phyloP scores from a whole-genome alignment of 2,329 filamentous ascomycete species.

The Aspergillus viridinutans region DNA sequence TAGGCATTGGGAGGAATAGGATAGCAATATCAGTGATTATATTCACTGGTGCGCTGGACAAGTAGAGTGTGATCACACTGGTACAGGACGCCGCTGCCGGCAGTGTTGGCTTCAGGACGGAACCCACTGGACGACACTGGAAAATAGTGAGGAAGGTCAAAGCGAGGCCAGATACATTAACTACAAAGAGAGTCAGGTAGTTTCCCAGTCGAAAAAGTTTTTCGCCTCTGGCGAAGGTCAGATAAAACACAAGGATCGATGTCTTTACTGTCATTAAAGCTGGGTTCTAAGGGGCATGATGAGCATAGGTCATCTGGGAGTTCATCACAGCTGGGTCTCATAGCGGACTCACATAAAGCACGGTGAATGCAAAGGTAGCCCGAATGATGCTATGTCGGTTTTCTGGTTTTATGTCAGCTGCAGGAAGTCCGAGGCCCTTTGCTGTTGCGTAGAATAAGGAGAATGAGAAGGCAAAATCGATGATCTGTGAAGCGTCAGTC shows the following conservation, averaged over 20 bases:
- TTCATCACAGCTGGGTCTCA: not conserved
- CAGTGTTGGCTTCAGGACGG: conserved; percentile 55
- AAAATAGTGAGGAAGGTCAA: conserved; percentile 84
- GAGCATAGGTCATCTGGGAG: not conserved
- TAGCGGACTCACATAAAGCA: conserved; percentile 52
- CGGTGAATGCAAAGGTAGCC: conserved; percentile 58
- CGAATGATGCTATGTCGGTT: conserved; percentile 37
- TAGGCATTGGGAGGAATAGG: conserved; percentile 79
- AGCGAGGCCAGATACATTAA: conserved; percentile 72
- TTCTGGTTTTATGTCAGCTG: conserved; percentile 31
- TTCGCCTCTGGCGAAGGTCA: conserved; percentile 75
- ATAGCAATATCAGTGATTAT: conserved; percentile 88
- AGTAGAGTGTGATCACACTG: conserved; percentile 61
- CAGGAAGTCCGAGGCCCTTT: conserved; percentile 43
- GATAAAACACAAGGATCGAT: conserved; percentile 86
- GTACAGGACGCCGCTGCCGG: conserved; percentile 50
- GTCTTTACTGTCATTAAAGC: conserved; percentile 88
- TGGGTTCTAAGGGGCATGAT: conserved; percentile 59
- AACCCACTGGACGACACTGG: conserved; percentile 72
- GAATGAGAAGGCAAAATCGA: conserved; percentile 46
- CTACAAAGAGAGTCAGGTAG: conserved; percentile 69
- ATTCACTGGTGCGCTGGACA: conserved; percentile 79
- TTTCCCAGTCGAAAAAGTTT: conserved; percentile 74
- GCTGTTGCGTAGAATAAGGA: conserved; percentile 43
- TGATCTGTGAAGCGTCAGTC: conserved; percentile 23